Percentiles rank a stretch among this genome's conserved stretches.
phyloP scores from a whole-genome alignment of 2,329 filamentous ascomycete genomes.

The Fusarium circinatum region DNA sequence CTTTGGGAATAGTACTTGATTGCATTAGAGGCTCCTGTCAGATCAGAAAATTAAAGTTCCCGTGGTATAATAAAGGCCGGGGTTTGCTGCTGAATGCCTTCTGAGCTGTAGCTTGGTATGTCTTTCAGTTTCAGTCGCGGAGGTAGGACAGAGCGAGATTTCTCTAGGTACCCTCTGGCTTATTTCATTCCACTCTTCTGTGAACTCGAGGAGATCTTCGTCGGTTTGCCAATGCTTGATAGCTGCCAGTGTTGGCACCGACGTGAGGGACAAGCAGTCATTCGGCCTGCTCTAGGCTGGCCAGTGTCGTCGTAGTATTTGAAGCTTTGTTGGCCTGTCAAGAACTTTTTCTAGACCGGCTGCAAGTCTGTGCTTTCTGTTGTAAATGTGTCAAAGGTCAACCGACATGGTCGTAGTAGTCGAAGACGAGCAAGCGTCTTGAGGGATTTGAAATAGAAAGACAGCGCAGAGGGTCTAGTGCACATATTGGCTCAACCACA shows the following conservation, averaged over 20 bases:
- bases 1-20: background rate
- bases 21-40: background rate
- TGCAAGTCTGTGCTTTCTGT: too few species aligned
- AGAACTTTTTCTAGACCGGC: background rate
- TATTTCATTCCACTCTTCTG: background rate
- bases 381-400: background rate
- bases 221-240: background rate
- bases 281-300: background rate
- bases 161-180: fast-evolving
- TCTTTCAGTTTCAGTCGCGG: too few species aligned
- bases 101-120: too few species aligned
- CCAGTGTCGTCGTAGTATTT: background rate
- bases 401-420: background rate
- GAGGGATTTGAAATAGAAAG: background rate
- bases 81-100: too few species aligned
- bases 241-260: background rate
- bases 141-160: too few species aligned
- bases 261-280: background rate
- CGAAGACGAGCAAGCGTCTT: background rate
- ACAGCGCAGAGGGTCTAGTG: background rate
- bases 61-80: background rate
- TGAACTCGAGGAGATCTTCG: background rate
- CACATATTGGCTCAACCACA: background rate
- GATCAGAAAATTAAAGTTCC: background rate
- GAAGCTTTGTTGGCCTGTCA: background rate